Evolutionary conservation across 2,329 filamentous ascomycete genomes (phyloP).

Genomic region (Trichoderma polysporum): DNA sequence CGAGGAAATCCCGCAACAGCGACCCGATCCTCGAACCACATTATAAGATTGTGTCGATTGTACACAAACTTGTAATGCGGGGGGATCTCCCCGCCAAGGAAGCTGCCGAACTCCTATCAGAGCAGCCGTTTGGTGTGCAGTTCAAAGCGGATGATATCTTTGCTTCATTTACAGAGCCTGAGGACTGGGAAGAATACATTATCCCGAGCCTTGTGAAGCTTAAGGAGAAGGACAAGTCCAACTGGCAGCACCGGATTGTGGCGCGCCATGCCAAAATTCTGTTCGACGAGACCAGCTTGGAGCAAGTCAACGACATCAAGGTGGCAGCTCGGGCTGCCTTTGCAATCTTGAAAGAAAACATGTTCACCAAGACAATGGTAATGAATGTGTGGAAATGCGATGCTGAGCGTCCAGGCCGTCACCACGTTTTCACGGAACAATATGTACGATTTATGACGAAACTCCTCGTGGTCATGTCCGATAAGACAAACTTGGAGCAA

Average conservation of each 20-base stretch:
- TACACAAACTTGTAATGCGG: conserved; percentile 74
- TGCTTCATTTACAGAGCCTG: conserved; percentile 43
- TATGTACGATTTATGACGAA: conserved; percentile 82
- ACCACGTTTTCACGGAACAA: conserved; percentile 87
- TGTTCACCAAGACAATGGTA: conserved; percentile 92
- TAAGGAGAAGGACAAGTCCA: conserved; percentile 78
- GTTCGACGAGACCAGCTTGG: conserved; percentile 44
- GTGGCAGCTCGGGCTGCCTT: conserved; percentile 77
- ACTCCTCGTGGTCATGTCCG: conserved; percentile 71
- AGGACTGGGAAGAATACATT: conserved; percentile 60
- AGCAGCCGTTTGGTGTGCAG: conserved; percentile 52
- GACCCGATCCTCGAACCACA: conserved; percentile 89
- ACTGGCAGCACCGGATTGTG: conserved; percentile 93
- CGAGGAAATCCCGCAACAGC: conserved; percentile 57
- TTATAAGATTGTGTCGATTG: conserved; percentile 81
- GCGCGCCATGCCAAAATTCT: conserved; percentile 65
- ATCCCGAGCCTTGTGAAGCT: conserved; percentile 52
- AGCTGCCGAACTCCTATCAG: conserved; percentile 53
- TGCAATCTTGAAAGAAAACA: conserved; percentile 67
- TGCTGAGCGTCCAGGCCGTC: conserved; percentile 75
- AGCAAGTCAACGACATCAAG: conserved; percentile 42
- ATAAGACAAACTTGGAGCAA: conserved; percentile 73
- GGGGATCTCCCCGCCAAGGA: conserved; percentile 49
- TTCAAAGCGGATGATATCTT: conserved; percentile 37
- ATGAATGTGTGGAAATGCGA: conserved; percentile 96